These are phyloP conservation scores for Xylaria venustula DNA, from an alignment of 495 filamentous ascomycete genomes.

Conservation along the genomic window DNA sequence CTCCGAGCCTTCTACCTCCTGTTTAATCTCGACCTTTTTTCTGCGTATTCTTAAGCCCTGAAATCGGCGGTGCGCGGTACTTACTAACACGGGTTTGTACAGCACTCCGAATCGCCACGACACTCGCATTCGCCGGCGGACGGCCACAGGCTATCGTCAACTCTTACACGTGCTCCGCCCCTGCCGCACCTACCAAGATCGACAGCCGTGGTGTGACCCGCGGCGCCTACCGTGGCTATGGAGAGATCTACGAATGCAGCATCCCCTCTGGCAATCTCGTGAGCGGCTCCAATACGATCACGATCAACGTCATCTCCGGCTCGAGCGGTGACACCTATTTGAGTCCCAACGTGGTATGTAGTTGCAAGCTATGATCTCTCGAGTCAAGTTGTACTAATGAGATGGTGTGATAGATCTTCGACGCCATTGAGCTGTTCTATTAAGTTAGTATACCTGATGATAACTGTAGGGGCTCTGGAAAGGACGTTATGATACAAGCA, in stretches of 20 bases:
- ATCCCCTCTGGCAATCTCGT: slow-evolving; percentile 48
- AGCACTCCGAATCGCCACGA: slow-evolving; percentile 30
- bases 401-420: slow-evolving; percentile 36
- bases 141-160: slow-evolving; percentile 31
- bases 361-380: not conserved
- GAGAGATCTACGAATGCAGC: slow-evolving; percentile 50
- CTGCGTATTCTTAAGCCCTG: not conserved
- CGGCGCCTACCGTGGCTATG: slow-evolving; percentile 52
- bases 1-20: not conserved
- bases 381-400: slow-evolving; percentile 9
- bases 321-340: slow-evolving; percentile 47
- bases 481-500: too few species aligned
- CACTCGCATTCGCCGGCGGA: slow-evolving; percentile 25
- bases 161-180: slow-evolving; percentile 20
- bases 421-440: slow-evolving; percentile 47
- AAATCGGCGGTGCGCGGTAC: not conserved
- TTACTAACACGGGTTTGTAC: not conserved
- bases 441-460: not conserved
- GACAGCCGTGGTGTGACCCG: slow-evolving; percentile 55
- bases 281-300: slow-evolving; percentile 50
- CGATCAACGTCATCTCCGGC: slow-evolving; percentile 52
- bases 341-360: slow-evolving; percentile 53
- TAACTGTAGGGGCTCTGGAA: too few species aligned
- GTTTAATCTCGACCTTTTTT: not conserved
- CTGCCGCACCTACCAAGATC: slow-evolving; percentile 34